Evolutionary conservation across 441 rosid genomes (phyloP), one percentile per base, ranked within the genome.

Genomic region (Adansonia madagascariensis): DNA sequence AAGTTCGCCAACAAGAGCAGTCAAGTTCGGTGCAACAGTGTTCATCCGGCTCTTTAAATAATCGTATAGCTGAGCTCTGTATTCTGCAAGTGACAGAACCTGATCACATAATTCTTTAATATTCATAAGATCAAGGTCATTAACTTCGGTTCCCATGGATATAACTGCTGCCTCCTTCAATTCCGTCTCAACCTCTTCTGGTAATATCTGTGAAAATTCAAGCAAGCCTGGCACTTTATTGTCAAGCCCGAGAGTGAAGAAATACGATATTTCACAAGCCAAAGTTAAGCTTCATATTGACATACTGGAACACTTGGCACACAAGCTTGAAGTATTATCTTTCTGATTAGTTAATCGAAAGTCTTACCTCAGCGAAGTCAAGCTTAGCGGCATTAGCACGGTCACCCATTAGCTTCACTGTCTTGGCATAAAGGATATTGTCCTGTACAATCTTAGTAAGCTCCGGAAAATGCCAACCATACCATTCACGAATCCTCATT

Each of bases 381-480:
- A 93, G 90, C 77, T 90, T 90, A 24, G 93, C 88, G 27, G 98
- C 97, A 84, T 92, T 91, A 18, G 82, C 83, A 43, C 98, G 93
- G 75, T 88, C 31, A 57, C 97, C 91, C 97, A 95, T 90, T 81
- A 91, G 74, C 77, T 95, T 95, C 68, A 92, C 96, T 8, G 90
- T 72, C 83, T 93, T 93, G 41, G 99, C 99, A 84, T 95, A 95
- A 0, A 77, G 88, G 56, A 95, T 92, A 81, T 92, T 93, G 81
- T 95, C 99, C 73, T 82, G 86, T 17, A 95, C 85, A 80, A 95
- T 92, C 89, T 87, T 95, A 1, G 93, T 94, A 76, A 95, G 98
- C 89, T 95, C 99, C 0, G 98, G 99, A 83, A 95, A 93, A 85
- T 95, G 99, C 98, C 99, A 95, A 47, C 98, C 99, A 24, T 93